Evolutionary conservation across 306 rosid genomes (phyloP).

Genomic region (Oxytropis ochrocephala): DNA sequence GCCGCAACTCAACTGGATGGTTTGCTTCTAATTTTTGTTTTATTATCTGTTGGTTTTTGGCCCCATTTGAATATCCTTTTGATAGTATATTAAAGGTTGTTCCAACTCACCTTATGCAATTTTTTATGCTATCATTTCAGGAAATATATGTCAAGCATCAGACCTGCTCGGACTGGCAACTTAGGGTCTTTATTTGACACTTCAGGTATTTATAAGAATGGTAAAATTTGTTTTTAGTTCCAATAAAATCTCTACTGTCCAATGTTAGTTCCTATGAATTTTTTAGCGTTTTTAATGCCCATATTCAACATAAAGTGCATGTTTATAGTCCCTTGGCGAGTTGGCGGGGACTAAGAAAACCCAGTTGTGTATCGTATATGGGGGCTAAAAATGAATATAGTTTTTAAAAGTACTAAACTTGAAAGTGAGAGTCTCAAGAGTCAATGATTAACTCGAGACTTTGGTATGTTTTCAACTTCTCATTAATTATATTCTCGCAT

Average conservation of each 20-base stretch:
- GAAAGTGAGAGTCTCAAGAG: background rate
- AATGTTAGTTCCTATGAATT: too few species aligned
- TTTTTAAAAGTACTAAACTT: too few species aligned
- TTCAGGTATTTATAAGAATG: constrained; percentile 45
- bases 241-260: too few species aligned
- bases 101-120: constrained; percentile 7
- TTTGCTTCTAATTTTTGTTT: constrained; percentile 28
- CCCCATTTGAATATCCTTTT: background rate
- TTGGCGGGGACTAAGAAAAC: too few species aligned
- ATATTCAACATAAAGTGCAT: too few species aligned
- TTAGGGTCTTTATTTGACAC: constrained; percentile 56
- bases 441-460: background rate
- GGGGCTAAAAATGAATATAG: too few species aligned
- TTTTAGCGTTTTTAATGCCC: too few species aligned
- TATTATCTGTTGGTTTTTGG: background rate
- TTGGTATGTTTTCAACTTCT: background rate
- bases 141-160: constrained; percentile 79
- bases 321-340: too few species aligned
- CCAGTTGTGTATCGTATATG: too few species aligned
- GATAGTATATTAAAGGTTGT: background rate
- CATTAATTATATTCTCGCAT: background rate
- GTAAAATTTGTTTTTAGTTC: background rate
- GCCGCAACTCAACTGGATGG: constrained; percentile 83
- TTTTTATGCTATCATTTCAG: constrained; percentile 37
- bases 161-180: constrained; percentile 60